These are phyloP conservation scores for Delphinella strobiligena DNA, from an alignment of 2,329 filamentous ascomycete genomes.

Conservation along the genomic window DNA sequence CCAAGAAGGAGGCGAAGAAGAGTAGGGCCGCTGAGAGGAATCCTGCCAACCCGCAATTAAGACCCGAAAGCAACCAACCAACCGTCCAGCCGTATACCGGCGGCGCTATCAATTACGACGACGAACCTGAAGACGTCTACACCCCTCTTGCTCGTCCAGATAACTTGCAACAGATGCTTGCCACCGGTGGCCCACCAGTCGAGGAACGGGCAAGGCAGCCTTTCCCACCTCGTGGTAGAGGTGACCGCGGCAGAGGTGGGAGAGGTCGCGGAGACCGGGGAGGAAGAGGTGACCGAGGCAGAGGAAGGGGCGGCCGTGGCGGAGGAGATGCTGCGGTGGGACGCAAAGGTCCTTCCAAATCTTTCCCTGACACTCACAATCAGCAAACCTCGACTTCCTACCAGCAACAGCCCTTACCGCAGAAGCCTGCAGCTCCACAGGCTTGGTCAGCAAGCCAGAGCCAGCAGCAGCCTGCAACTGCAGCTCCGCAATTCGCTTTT, in stretches of 20 bases:
- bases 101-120: slow-evolving; percentile 29
- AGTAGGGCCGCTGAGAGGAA: slow-evolving; percentile 12
- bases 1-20: slow-evolving; percentile 22
- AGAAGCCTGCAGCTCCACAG: slow-evolving; percentile 10
- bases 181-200: slow-evolving; percentile 24
- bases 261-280: slow-evolving; percentile 16
- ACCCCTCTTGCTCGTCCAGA: slow-evolving; percentile 34
- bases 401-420: slow-evolving; percentile 10
- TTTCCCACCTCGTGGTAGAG: slow-evolving; percentile 21
- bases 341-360: slow-evolving; percentile 11
- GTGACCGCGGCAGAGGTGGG: slow-evolving; percentile 21
- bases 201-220: slow-evolving; percentile 15
- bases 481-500: slow-evolving; percentile 3
- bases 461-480: slow-evolving; percentile 1
- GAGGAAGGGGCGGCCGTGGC: slow-evolving; percentile 11
- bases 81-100: slow-evolving; percentile 9
- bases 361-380: slow-evolving; percentile 16
- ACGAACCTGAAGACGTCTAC: slow-evolving; percentile 35
- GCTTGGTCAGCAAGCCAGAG: slow-evolving; percentile 1
- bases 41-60: slow-evolving; percentile 1
- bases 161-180: slow-evolving; percentile 33
- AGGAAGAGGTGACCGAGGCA: slow-evolving; percentile 20
- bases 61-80: not conserved
- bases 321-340: slow-evolving; percentile 11
- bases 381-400: slow-evolving; percentile 5